Evolutionary conservation across 2,329 filamentous ascomycete species (phyloP).

Genomic region (Pseudogymnoascus sp.): DNA sequence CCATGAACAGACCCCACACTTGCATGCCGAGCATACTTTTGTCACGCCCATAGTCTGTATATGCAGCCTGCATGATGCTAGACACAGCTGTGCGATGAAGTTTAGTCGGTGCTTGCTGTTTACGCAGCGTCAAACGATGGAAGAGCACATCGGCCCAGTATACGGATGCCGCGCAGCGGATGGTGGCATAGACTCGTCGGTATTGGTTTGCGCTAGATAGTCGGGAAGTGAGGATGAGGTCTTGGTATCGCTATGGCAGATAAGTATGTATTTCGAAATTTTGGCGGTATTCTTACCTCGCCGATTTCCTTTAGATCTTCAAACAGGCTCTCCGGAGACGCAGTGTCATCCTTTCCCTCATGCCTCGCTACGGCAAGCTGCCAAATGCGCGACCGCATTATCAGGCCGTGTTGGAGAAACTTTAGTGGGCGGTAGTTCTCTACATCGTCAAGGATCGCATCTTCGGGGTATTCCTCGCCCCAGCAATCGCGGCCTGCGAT

Average conservation of each 20-base stretch:
- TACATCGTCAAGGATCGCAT: conserved; percentile 2
- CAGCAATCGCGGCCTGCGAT: background rate
- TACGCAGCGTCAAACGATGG: background rate
- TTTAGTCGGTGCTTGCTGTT: background rate
- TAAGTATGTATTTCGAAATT: background rate
- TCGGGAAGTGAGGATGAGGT: background rate
- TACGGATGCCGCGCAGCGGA: background rate
- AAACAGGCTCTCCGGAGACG: background rate
- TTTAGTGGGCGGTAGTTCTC: conserved; percentile 6
- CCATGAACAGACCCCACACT: conserved; percentile 31
- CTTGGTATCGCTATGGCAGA: background rate
- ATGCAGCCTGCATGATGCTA: background rate
- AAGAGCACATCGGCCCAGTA: background rate
- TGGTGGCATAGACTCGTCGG: background rate
- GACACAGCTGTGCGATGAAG: background rate
- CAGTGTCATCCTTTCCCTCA: background rate
- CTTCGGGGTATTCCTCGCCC: conserved; percentile 6
- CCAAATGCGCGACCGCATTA: background rate
- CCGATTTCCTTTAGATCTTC: conserved; percentile 2
- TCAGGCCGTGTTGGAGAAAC: background rate
- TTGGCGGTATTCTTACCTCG: background rate
- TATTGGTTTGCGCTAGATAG: background rate
- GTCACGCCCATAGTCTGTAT: background rate
- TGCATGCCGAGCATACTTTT: background rate
- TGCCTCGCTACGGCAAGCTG: background rate